A percentile compares a stretch with the other conserved stretches of the same genome.
Evolutionary conservation across 2,329 filamentous ascomycete species (phyloP).

Genomic region (Ophiocordyceps camponoti-saundersi): DNA sequence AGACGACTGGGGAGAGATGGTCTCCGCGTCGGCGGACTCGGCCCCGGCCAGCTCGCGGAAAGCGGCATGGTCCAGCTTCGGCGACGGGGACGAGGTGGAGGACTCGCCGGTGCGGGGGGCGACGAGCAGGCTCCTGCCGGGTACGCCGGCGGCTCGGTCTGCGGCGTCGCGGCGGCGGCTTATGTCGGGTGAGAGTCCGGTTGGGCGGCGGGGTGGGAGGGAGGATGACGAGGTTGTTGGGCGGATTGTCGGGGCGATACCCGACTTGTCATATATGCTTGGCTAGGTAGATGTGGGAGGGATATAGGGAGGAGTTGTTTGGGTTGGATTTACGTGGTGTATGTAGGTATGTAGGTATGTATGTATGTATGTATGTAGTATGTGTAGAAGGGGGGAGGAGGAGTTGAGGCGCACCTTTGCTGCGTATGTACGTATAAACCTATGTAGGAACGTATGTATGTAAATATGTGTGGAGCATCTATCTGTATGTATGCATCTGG

Average conservation of each 20-base stretch:
- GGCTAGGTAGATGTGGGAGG: constrained; percentile 8
- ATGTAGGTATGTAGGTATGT: too few species aligned
- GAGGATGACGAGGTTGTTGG: constrained; percentile 15
- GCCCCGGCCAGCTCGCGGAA: neutral
- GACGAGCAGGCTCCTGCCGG: neutral
- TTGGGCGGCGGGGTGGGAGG: neutral
- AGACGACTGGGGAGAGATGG: constrained; percentile 46
- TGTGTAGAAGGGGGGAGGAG: too few species aligned
- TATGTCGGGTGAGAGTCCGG: neutral
- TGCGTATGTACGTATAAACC: too few species aligned
- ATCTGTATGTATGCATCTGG: too few species aligned
- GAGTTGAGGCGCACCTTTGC: too few species aligned
- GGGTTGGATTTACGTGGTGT: too few species aligned
- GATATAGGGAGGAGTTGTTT: too few species aligned
- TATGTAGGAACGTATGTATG: too few species aligned
- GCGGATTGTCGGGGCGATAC: constrained; percentile 19
- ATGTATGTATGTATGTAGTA: too few species aligned
- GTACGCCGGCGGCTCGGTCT: neutral
- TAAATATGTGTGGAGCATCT: too few species aligned
- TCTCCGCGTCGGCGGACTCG: constrained; percentile 8
- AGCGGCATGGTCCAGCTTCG: neutral
- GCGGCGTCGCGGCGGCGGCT: neutral
- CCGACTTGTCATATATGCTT: constrained; percentile 29
- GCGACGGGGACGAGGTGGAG: neutral
- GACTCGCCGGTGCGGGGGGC: neutral